phyloP scores from a whole-genome alignment of 345 rosid species.

The Aegle marmelos region DNA sequence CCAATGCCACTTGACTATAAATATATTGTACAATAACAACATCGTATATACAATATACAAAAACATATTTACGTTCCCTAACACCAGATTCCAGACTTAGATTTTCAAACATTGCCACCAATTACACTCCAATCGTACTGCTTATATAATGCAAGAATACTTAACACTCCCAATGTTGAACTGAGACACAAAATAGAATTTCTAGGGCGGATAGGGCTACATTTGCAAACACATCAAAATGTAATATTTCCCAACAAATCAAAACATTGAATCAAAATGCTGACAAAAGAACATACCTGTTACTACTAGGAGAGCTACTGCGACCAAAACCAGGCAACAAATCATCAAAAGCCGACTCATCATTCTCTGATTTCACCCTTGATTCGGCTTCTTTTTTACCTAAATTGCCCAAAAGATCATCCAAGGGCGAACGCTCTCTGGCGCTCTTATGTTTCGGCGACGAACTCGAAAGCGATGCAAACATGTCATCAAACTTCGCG shows the following conservation, averaged over 20 bases:
- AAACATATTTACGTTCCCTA: background rate
- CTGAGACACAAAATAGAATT: background rate
- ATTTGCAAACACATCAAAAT: background rate
- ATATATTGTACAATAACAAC: background rate
- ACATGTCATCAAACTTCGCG: slow-evolving; percentile 40
- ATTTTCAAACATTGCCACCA: background rate
- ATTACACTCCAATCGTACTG: background rate
- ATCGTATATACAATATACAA: background rate
- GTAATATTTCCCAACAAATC: background rate
- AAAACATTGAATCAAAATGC: background rate
- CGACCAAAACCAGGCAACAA: slow-evolving; percentile 73
- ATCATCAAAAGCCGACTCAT: slow-evolving; percentile 55
- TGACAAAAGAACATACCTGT: slow-evolving; percentile 26
- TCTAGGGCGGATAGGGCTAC: background rate
- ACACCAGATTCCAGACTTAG: background rate
- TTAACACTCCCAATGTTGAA: background rate
- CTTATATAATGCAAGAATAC: background rate
- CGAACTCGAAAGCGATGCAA: slow-evolving; percentile 36
- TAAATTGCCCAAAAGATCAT: slow-evolving; percentile 54
- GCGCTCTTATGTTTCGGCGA: slow-evolving; percentile 17
- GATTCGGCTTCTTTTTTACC: slow-evolving; percentile 37
- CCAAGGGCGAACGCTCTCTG: slow-evolving; percentile 36
- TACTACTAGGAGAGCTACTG: slow-evolving; percentile 42
- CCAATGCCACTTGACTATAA: background rate
- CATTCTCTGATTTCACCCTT: slow-evolving; percentile 27